These are phyloP conservation scores for Hypoxylon sp. DNA, from an alignment of 2,329 filamentous ascomycete species.

Conservation along the genomic window DNA sequence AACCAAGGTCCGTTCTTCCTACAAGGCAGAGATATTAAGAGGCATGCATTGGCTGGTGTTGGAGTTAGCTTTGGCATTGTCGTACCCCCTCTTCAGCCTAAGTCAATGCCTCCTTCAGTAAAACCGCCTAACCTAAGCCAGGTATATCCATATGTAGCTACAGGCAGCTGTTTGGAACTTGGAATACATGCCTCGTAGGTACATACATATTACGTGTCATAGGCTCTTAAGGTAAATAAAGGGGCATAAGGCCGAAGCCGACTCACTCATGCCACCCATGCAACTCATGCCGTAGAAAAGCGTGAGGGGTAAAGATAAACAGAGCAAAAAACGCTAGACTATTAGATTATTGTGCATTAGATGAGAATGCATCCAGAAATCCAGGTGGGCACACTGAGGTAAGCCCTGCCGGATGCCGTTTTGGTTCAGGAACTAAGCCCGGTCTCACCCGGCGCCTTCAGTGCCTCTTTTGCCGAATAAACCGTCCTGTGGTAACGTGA, in stretches of 20 bases:
- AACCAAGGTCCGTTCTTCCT: conserved; percentile 12
- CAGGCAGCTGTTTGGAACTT: not conserved
- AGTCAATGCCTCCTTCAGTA: conserved; percentile 14
- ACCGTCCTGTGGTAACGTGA: not conserved
- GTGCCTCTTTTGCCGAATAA: not conserved
- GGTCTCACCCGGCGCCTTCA: not conserved
- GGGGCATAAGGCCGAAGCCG: conserved; percentile 2
- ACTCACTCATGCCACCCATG: not conserved
- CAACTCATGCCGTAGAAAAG: not conserved
- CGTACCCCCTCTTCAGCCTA: conserved; percentile 38
- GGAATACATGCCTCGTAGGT: not conserved
- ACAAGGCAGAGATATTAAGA: conserved; percentile 15
- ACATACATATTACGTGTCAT: not conserved
- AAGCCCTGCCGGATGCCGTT: not conserved
- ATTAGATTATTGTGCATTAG: not conserved
- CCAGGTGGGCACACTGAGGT: not conserved
- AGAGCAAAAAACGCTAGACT: not conserved
- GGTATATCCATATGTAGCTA: not conserved
- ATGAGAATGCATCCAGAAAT: not conserved
- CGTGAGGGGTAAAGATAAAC: conserved; percentile 1
- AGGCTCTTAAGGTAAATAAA: not conserved
- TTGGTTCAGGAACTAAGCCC: not conserved
- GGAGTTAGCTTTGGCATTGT: conserved; percentile 15
- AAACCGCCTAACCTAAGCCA: not conserved
- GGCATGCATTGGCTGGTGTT: conserved; percentile 8